These are phyloP conservation scores for Epichloe gansuensis DNA, from an alignment of 2,329 filamentous ascomycete genomes.

Conservation along the genomic window DNA sequence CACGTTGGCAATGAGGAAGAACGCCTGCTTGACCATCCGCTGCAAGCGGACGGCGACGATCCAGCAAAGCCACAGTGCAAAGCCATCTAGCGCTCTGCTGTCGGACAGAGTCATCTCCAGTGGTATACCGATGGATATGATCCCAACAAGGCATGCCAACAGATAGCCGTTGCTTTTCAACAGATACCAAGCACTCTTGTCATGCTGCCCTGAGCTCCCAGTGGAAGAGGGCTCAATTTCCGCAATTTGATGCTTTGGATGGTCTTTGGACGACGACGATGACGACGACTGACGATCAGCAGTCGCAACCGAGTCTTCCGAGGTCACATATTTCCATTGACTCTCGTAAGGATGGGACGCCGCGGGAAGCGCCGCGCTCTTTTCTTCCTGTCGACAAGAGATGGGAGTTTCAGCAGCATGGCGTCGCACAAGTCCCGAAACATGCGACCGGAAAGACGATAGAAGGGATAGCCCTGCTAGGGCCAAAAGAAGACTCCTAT, in stretches of 20 bases:
- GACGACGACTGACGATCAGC: not conserved
- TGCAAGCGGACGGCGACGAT: constrained; percentile 28
- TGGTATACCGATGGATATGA: constrained; percentile 29
- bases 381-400: not conserved
- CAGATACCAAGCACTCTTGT: constrained; percentile 5
- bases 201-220: not conserved
- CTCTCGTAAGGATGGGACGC: not conserved
- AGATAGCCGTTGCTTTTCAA: constrained; percentile 13
- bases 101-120: constrained; percentile 21
- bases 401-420: not conserved
- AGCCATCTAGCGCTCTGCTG: constrained; percentile 32
- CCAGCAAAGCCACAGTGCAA: constrained; percentile 38
- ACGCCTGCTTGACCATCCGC: constrained; percentile 18
- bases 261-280: not conserved
- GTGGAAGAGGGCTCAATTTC: not conserved
- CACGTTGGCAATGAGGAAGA: not conserved
- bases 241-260: too few species aligned
- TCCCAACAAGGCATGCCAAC: constrained; percentile 19
- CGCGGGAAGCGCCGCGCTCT: not conserved
- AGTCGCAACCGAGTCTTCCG: not conserved
- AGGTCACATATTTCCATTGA: constrained; percentile 1
- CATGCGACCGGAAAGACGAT: not conserved
- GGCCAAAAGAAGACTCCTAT: constrained; percentile 16
- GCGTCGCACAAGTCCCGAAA: not conserved
- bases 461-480: constrained; percentile 7